Evolutionary conservation across 768 basidiomycete species (phyloP).

Genomic region (Amanita rimosa): DNA sequence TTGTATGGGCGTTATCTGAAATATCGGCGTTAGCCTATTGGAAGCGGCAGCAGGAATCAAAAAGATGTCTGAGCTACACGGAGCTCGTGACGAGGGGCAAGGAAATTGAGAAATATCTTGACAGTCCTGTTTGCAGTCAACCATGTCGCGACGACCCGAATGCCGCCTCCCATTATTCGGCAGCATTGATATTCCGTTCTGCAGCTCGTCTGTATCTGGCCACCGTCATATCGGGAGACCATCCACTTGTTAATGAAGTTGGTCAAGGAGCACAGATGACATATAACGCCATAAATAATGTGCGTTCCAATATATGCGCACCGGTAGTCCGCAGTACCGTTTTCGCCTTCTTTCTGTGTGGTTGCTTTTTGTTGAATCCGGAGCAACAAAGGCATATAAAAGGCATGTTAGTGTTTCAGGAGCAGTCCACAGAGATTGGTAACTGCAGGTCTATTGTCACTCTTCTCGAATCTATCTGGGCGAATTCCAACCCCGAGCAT

Average conservation of each 20-base stretch:
- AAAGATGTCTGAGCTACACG: conserved; percentile 44
- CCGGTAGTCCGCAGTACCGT: conserved; percentile 69
- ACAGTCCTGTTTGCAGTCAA: conserved; percentile 13
- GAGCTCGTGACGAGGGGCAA: conserved; percentile 43
- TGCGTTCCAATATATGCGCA: conserved; percentile 16
- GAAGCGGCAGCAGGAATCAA: conserved; percentile 35
- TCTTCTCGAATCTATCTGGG: conserved; percentile 56
- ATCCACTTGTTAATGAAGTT: conserved; percentile 57
- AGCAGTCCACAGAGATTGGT: conserved; percentile 45
- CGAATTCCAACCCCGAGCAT: conserved; percentile 12
- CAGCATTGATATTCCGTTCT: conserved; percentile 59
- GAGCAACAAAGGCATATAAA: conserved; percentile 30
- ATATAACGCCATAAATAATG: conserved; percentile 11
- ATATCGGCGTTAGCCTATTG: conserved; percentile 53
- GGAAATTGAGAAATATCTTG: conserved; percentile 35
- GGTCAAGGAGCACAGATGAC: conserved; percentile 34
- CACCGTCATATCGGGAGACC: conserved; percentile 65
- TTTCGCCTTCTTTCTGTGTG: conserved; percentile 66
- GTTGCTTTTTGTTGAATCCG: conserved; percentile 48
- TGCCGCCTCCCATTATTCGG: conserved; percentile 23
- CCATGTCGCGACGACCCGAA: conserved; percentile 7
- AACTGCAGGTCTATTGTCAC: conserved; percentile 46
- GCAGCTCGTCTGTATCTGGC: conserved; percentile 68
- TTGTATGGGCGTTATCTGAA: conserved; percentile 73
- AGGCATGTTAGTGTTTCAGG: conserved; percentile 32